A percentile compares a stretch with the other conserved stretches of the same genome.
These are phyloP conservation scores for Apiospora koreana DNA, from an alignment of 2,329 filamentous ascomycete genomes.

Conservation along the genomic window DNA sequence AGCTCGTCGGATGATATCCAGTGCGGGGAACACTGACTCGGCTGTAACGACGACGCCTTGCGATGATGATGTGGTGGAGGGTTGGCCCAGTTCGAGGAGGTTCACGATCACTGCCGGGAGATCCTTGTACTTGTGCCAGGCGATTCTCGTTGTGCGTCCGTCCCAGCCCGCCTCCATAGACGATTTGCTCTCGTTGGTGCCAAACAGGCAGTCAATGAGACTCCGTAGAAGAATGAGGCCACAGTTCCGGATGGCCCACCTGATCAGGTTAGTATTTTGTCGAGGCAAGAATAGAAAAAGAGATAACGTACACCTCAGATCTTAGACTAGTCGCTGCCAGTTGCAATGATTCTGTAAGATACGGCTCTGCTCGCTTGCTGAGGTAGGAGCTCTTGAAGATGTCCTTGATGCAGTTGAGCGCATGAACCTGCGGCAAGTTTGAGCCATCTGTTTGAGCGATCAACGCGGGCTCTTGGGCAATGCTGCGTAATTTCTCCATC, in stretches of 20 bases:
- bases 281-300: not conserved
- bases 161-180: slow-evolving; percentile 64
- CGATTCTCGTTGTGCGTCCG: slow-evolving; percentile 63
- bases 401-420: slow-evolving; percentile 90
- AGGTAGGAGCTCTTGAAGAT: slow-evolving; percentile 84
- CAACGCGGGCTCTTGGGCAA: slow-evolving; percentile 55
- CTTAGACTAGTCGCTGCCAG: slow-evolving; percentile 80
- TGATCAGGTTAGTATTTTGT: slow-evolving; percentile 30
- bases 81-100: slow-evolving; percentile 57
- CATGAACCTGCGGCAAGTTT: slow-evolving; percentile 87
- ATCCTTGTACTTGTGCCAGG: slow-evolving; percentile 69
- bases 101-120: slow-evolving; percentile 64
- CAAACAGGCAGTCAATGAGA: slow-evolving; percentile 77
- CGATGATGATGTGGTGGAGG: slow-evolving; percentile 32
- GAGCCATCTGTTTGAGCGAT: slow-evolving; percentile 61
- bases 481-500: slow-evolving; percentile 61
- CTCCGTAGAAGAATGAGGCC: slow-evolving; percentile 86
- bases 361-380: slow-evolving; percentile 69
- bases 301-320: slow-evolving; percentile 66
- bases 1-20: slow-evolving; percentile 78
- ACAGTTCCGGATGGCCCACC: slow-evolving; percentile 94
- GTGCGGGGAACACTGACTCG: slow-evolving; percentile 77
- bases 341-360: slow-evolving; percentile 72
- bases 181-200: slow-evolving; percentile 70
- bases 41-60: slow-evolving; percentile 45